Conservation (phyloP, 352 stramenopile genomes). For the Globisporangium parvum region DNA sequence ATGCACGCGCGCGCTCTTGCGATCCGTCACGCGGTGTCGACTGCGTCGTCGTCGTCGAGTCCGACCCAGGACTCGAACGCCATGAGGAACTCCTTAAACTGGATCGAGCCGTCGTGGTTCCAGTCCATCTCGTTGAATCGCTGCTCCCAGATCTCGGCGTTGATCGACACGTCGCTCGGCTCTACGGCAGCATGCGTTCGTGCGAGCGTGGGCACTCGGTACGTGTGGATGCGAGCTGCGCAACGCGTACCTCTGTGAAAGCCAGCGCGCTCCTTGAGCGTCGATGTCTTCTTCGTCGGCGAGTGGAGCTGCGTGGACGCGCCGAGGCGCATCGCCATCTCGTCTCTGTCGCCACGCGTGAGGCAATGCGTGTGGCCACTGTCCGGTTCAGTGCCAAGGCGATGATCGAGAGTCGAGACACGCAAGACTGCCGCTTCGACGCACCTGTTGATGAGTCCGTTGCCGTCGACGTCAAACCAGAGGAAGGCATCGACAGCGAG, state of each 20-base stretch:
- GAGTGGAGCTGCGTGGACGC: conserved; percentile 66
- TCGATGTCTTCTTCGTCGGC: conserved; percentile 73
- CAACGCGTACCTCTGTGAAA: conserved; percentile 7
- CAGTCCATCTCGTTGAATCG: conserved; percentile 88
- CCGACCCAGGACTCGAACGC: conserved; percentile 85
- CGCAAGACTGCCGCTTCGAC: too few relatives aligned
- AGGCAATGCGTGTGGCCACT: background rate
- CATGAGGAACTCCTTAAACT: conserved; percentile 89
- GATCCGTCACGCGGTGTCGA: conserved; percentile 6
- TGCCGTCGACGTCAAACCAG: conserved; percentile 79
- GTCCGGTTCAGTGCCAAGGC: too few relatives aligned
- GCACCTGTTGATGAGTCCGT: conserved; percentile 70
- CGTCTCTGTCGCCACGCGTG: conserved; percentile 3
- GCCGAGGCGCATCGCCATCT: conserved; percentile 60
- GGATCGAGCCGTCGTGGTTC: conserved; percentile 79
- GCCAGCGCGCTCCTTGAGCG: conserved; percentile 11
- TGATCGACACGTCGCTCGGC: conserved; percentile 42
- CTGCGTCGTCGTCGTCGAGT: conserved; percentile 58
- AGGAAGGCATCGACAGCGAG: conserved; percentile 79
- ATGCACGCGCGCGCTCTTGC: too few relatives aligned
- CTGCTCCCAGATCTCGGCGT: conserved; percentile 67
- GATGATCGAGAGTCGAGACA: too few relatives aligned
- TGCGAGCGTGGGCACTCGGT: background rate
- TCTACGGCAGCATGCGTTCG: conserved; percentile 5
- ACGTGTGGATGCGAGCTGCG: background rate